phyloP scores from a whole-genome alignment of 441 rosid genomes.

The Iberis amara region DNA sequence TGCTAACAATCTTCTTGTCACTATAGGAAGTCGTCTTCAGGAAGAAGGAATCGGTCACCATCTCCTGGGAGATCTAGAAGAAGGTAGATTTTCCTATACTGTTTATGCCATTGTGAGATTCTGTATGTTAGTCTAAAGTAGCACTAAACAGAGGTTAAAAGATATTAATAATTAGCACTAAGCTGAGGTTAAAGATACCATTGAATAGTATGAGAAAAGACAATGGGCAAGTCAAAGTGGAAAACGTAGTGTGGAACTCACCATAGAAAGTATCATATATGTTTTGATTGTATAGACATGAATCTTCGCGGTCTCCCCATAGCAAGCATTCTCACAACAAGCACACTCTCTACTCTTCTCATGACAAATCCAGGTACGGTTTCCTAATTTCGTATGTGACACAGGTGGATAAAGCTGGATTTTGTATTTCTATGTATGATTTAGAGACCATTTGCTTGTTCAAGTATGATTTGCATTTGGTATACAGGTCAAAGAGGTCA shows the following conservation, averaged over 20 bases:
- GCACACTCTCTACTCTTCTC: conserved; percentile 94
- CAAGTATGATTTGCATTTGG: not conserved
- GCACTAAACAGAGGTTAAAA: conserved; percentile 12
- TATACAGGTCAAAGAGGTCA: conserved; percentile 58
- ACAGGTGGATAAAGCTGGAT: conserved; percentile 58
- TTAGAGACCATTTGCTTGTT: too few species aligned
- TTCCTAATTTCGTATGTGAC: conserved; percentile 34
- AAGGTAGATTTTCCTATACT: conserved; percentile 22
- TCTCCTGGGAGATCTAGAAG: conserved; percentile 64
- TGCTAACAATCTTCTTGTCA: not conserved
- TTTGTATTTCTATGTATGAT: not conserved
- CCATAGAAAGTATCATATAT: conserved; percentile 57
- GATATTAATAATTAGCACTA: not conserved
- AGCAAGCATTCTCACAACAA: conserved; percentile 98
- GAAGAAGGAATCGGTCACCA: conserved; percentile 56
- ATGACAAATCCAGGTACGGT: conserved; percentile 62
- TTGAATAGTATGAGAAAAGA: conserved; percentile 16
- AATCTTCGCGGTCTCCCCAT: conserved; percentile 95
- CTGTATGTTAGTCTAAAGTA: conserved; percentile 17
- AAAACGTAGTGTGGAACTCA: conserved; percentile 32
- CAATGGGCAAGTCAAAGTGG: conserved; percentile 22
- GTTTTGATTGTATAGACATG: conserved; percentile 94
- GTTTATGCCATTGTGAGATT: conserved; percentile 10
- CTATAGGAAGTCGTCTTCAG: conserved; percentile 57
- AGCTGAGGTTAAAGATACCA: not conserved